Percentiles rank a stretch among this genome's conserved stretches.
phyloP scores from a whole-genome alignment of 192 early-diverging fungal species.

The Coemansia sp. region DNA sequence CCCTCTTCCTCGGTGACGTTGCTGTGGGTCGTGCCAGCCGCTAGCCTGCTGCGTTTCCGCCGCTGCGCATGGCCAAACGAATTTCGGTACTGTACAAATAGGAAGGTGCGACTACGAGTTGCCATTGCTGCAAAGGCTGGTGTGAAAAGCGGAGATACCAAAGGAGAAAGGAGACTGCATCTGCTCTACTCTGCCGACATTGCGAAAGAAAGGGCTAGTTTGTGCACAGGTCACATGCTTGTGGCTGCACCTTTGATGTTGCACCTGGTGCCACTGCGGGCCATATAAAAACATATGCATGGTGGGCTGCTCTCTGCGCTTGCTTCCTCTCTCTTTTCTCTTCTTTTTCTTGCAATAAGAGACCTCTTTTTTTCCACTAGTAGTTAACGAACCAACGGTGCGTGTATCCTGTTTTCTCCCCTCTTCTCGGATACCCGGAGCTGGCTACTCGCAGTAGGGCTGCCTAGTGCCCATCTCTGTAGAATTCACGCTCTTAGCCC shows the following conservation, averaged over 20 bases:
- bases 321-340: constrained; percentile 1
- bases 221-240: not conserved
- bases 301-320: not conserved
- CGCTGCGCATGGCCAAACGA: constrained; percentile 69
- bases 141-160: no score
- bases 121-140: constrained; percentile 57
- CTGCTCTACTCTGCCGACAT: not conserved
- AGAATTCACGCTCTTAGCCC: not conserved
- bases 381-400: constrained; percentile 8
- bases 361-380: not conserved
- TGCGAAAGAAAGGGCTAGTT: not conserved
- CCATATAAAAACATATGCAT: not conserved
- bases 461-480: not conserved
- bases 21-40: constrained; percentile 11
- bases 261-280: not conserved
- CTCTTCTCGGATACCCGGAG: not conserved
- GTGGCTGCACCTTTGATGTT: constrained; percentile 1
- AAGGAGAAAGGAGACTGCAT: not conserved
- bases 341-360: not conserved
- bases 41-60: constrained; percentile 36
- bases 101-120: constrained; percentile 82
- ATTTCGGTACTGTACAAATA: constrained; percentile 93
- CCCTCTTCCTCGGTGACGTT: constrained; percentile 36
- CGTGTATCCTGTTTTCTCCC: not conserved
- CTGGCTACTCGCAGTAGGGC: not conserved